Conservation (phyloP, 2,329 filamentous ascomycete species). For the Aspergillus versicolor region DNA sequence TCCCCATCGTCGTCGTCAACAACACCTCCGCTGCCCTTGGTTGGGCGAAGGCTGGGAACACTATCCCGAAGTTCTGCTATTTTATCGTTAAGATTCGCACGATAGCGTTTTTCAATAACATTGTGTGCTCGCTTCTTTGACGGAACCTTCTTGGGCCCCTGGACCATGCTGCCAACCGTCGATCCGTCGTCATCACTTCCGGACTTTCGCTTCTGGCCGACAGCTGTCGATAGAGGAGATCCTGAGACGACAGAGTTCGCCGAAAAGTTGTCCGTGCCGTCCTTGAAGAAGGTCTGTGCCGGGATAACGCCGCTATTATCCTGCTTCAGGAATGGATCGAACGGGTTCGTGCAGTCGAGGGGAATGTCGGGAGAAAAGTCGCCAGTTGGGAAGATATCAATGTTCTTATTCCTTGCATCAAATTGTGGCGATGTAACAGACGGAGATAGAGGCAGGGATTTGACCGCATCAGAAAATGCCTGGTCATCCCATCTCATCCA, state of each 20-base stretch:
- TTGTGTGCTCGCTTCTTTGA: conserved; percentile 94
- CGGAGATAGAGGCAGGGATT: conserved; percentile 26
- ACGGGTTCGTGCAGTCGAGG: conserved; percentile 29
- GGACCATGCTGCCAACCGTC: conserved; percentile 29
- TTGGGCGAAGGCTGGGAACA: conserved; percentile 83
- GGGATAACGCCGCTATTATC: conserved; percentile 5
- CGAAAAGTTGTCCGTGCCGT: conserved; percentile 11
- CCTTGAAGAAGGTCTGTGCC: conserved; percentile 5
- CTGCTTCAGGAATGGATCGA: conserved; percentile 18
- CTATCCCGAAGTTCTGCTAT: conserved; percentile 89
- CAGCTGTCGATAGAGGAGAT: conserved; percentile 26
- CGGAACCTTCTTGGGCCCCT: conserved; percentile 54
- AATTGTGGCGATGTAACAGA: conserved; percentile 28
- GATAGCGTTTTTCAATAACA: conserved; percentile 96
- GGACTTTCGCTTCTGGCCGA: conserved; percentile 67
- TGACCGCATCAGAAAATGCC: conserved; percentile 27
- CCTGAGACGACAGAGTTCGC: conserved; percentile 21
- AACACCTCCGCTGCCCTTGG: conserved; percentile 52
- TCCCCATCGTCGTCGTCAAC: conserved; percentile 74
- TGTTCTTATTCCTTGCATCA: conserved; percentile 22
- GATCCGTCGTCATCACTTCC: conserved; percentile 53
- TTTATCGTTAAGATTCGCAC: conserved; percentile 95
- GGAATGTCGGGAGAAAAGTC: conserved; percentile 34
- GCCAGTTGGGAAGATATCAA: conserved; percentile 17
- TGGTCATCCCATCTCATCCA: conserved; percentile 49